Conservation (phyloP, 2,329 filamentous ascomycete species). For the Ophiostoma novo-ulmi region DNA sequence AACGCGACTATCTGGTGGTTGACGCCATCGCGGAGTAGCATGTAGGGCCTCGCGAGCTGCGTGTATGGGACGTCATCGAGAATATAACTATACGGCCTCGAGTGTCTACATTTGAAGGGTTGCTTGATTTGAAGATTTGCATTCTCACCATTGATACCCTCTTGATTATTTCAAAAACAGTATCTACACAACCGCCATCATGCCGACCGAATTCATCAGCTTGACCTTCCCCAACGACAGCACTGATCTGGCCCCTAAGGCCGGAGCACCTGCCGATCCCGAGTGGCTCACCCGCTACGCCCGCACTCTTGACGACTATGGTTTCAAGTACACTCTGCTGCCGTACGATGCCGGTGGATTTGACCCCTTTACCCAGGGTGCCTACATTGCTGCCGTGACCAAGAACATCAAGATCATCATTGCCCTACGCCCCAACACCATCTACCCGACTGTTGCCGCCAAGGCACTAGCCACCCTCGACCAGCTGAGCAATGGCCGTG, state of each 20-base stretch:
- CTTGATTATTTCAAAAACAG: not conserved
- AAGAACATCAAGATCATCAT: slow-evolving; percentile 59
- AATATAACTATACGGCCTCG: not conserved
- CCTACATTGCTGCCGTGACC: slow-evolving; percentile 52
- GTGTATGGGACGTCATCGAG: not conserved
- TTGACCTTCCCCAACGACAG: slow-evolving; percentile 53
- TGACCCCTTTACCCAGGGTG: slow-evolving; percentile 55
- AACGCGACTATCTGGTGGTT: not conserved
- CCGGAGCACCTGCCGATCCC: slow-evolving; percentile 47
- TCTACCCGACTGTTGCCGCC: slow-evolving; percentile 58
- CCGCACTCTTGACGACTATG: slow-evolving; percentile 53
- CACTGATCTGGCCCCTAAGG: slow-evolving; percentile 51
- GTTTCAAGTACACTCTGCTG: slow-evolving; percentile 57
- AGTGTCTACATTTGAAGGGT: not conserved
- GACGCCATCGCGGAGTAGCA: not conserved
- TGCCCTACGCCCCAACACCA: slow-evolving; percentile 55
- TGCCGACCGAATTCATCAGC: slow-evolving; percentile 55
- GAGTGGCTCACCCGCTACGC: slow-evolving; percentile 54
- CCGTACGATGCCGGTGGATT: slow-evolving; percentile 53
- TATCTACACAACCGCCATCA: slow-evolving; percentile 24
- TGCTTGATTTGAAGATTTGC: not conserved
- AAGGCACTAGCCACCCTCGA: slow-evolving; percentile 58
- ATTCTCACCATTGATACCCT: not conserved
- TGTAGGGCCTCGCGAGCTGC: not conserved
- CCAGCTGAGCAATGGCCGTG: slow-evolving; percentile 52